Conservation (phyloP, 148 eudicot species). For the Rhododendron griersonianum region DNA sequence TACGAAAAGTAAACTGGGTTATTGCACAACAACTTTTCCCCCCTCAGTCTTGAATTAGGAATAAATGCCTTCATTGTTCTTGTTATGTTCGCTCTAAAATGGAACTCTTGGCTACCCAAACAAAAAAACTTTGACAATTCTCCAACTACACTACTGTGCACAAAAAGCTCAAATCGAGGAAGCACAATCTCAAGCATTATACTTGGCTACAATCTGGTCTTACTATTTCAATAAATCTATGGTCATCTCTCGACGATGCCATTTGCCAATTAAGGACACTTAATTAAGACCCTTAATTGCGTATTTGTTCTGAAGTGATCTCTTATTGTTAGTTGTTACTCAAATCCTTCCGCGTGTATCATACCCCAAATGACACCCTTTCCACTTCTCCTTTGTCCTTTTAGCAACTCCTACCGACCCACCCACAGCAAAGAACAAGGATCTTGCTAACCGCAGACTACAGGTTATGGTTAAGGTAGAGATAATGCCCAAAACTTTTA, state of each 20-base stretch:
- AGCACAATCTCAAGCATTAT: neutral
- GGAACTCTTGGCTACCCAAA: neutral
- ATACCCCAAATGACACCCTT: neutral
- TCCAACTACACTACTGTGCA: neutral
- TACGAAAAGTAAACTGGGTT: neutral
- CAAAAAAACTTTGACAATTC: neutral
- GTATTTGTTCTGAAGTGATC: neutral
- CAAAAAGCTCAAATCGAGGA: neutral
- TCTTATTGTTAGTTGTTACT: neutral
- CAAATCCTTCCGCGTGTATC: neutral
- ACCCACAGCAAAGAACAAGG: neutral
- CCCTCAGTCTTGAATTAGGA: neutral
- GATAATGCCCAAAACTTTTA: neutral
- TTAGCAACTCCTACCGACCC: neutral
- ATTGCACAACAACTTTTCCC: neutral
- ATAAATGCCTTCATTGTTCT: neutral
- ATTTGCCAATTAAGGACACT: neutral
- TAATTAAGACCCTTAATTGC: neutral
- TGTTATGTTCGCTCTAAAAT: neutral
- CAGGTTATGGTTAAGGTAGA: neutral
- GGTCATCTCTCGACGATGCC: neutral
- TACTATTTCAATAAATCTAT: conserved; percentile 3
- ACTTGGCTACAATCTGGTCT: neutral
- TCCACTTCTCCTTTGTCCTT: neutral
- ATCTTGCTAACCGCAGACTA: neutral